Evolutionary conservation across 331 rosid genomes (phyloP), one percentile per base, ranked within the genome.

Genomic region (Rhamnella rubrinervis): DNA sequence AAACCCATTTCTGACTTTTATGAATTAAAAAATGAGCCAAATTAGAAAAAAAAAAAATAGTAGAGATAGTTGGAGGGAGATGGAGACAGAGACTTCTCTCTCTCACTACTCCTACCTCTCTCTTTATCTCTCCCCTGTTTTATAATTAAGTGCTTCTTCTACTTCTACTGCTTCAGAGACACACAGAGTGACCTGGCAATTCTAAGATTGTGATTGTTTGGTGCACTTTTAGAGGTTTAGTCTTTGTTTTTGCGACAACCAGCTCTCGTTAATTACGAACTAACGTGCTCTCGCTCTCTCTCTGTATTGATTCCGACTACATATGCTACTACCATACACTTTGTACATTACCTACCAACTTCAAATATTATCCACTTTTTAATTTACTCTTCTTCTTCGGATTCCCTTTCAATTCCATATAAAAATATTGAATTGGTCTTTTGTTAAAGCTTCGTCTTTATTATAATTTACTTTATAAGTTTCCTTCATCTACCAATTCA

Each of bases 261-360:
- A 15, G 16, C 84, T 78, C 78, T 67, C 88, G 80, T 86, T 44
- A 84, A 82, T 86, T 44, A 84, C 78, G 81, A 74, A 76, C 70
- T 80, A 84, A 86, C 86, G 80, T 78, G 92, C 86, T 66, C 86
- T 87, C 37, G 4, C 20, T 56, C 63, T 52, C 66, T 55, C 65
- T 38, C 5, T 67, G 58, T 50, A 39, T 56, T 31, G 16, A 49
- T 60, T 61, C 70, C n/a, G n/a, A 21, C 74, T 60, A 18, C 56
- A 58, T 46, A 31, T 31, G 35, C 35, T 3, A 4, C 35, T 31
- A 31, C 35, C 35, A 31, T 31, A 31, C 35, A 31, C 35, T 31
- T 31, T 31, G 35, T 31, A 31, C 35, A 31, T 55, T 18, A 41
- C 52, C 38, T 26, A 26, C 58, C 58, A 5, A 19, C 11, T 4